Percentiles rank a stretch among this genome's conserved stretches.
Conservation (phyloP, 352 stramenopile species). For the Pythium biforme region DNA sequence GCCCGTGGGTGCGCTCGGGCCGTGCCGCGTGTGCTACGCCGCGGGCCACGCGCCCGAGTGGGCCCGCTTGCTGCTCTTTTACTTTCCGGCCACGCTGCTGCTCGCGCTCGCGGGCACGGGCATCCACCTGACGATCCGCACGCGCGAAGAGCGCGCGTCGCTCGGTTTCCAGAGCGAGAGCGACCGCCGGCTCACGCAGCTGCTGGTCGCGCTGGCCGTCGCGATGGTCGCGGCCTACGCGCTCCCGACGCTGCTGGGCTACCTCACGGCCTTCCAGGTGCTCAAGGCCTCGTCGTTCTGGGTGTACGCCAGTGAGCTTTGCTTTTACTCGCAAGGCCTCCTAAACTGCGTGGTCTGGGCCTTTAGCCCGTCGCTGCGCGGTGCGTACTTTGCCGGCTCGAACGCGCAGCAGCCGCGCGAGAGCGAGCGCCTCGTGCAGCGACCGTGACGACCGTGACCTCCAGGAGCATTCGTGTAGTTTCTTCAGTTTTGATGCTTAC, state of each 20-base stretch:
- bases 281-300: slow-evolving; percentile 15
- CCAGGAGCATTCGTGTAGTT: too few species aligned
- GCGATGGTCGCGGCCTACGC: slow-evolving; percentile 18
- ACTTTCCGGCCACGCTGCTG: slow-evolving; percentile 30
- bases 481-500: neutral
- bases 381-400: slow-evolving; percentile 13
- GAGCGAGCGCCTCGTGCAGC: slow-evolving; percentile 19
- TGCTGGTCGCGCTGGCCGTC: slow-evolving; percentile 11
- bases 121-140: slow-evolving; percentile 26
- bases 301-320: slow-evolving; percentile 36
- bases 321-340: slow-evolving; percentile 39
- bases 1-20: slow-evolving; percentile 49
- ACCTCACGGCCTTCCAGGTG: slow-evolving; percentile 22
- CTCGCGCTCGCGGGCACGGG: slow-evolving; percentile 22
- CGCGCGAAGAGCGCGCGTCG: slow-evolving; percentile 22
- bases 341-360: slow-evolving; percentile 35
- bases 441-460: too few species aligned
- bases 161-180: slow-evolving; percentile 31
- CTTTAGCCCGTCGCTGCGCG: slow-evolving; percentile 27
- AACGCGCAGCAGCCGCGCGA: slow-evolving; percentile 14
- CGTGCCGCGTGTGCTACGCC: slow-evolving; percentile 38
- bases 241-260: slow-evolving; percentile 26
- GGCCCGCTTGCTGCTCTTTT: slow-evolving; percentile 36
- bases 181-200: slow-evolving; percentile 23
- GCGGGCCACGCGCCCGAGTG: slow-evolving; percentile 26